A percentile compares a stretch with the other conserved stretches of the same genome.
Evolutionary conservation across 139 green algal species (phyloP).

Genomic region (Closterium sp.): DNA sequence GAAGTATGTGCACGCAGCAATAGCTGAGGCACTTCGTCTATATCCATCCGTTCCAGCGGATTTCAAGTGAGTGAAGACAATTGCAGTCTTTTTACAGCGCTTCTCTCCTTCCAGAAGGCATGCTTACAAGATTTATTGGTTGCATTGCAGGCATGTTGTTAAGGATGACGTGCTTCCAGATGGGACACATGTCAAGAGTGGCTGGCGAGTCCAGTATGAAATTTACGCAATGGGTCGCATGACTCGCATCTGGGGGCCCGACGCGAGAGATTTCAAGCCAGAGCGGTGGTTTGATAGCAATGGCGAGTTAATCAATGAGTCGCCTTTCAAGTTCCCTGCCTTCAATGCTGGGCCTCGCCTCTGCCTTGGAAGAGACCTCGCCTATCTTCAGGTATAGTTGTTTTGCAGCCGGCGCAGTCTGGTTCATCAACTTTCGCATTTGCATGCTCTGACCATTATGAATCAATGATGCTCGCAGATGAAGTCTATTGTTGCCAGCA

Average conservation of each 20-base stretch:
- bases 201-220: background rate
- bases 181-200: background rate
- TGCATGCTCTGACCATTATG: background rate
- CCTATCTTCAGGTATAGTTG: conserved; percentile 27
- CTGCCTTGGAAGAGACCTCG: conserved; percentile 40
- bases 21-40: conserved; percentile 12
- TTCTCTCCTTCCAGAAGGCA: too few relatives aligned
- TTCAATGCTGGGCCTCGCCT: conserved; percentile 36
- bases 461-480: conserved; percentile 5
- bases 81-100: too few relatives aligned
- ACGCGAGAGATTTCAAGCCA: conserved; percentile 21
- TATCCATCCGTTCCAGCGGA: conserved; percentile 21
- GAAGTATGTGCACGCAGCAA: conserved; percentile 13
- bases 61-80: conserved; percentile 4
- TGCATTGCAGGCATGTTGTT: conserved; percentile 6
- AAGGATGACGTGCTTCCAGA: conserved; percentile 26
- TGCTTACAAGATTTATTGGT: background rate
- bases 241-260: conserved; percentile 11
- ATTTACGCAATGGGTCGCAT: conserved; percentile 31
- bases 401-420: background rate
- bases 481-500: conserved; percentile 15
- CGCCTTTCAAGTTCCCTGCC: conserved; percentile 30
- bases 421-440: background rate
- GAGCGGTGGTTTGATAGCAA: conserved; percentile 23
- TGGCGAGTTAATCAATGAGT: background rate